These are phyloP conservation scores for Rhododendron kiyosumense DNA, from an alignment of 148 eudicot species.

Conservation along the genomic window DNA sequence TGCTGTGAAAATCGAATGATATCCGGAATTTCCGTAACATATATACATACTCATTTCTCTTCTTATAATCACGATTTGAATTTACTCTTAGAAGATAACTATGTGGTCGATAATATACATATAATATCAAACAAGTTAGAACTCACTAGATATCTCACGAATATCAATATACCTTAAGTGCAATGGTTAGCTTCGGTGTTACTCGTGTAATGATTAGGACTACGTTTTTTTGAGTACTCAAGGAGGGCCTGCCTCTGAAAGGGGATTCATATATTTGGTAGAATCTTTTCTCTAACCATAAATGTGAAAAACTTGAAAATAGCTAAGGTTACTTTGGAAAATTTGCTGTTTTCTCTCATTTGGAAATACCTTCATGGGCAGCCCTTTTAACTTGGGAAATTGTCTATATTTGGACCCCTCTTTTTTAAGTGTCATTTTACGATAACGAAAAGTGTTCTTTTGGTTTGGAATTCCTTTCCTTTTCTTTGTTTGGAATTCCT, in stretches of 20 bases:
- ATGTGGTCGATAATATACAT: no score
- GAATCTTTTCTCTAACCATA: background rate
- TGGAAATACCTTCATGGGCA: background rate
- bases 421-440: background rate
- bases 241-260: background rate
- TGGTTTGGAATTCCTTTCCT: conserved; percentile 17
- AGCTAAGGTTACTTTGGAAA: background rate
- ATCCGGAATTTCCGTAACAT: no score
- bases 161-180: no score
- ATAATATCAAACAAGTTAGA: no score
- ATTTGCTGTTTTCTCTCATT: background rate
- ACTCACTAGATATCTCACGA: no score
- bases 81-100: no score
- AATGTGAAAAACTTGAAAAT: background rate
- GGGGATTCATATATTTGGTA: background rate
- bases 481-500: conserved; percentile 17
- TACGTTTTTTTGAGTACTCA: background rate
- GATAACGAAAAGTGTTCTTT: conserved; percentile 13
- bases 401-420: background rate
- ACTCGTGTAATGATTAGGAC: no score
- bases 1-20: no score
- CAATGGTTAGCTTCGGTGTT: no score
- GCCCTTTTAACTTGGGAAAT: background rate
- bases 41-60: no score
- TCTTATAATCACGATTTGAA: no score